These are phyloP conservation scores for Coemansia sp. DNA, from an alignment of 371 early-diverging fungal species.

Conservation along the genomic window DNA sequence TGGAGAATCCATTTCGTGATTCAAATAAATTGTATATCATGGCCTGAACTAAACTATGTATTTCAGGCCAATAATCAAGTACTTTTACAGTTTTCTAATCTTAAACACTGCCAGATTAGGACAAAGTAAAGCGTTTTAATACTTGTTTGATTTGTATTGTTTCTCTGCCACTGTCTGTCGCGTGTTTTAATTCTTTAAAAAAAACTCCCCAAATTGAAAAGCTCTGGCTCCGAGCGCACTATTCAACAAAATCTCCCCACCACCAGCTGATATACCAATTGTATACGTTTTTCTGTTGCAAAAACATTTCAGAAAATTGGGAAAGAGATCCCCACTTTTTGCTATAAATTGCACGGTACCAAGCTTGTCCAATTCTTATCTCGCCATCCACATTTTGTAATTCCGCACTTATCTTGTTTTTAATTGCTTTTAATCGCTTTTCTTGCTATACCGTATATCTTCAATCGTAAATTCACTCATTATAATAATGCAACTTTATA, in stretches of 20 bases:
- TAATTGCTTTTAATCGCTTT: background rate
- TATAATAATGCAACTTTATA: background rate
- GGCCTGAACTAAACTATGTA: too few species aligned
- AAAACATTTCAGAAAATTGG: too few species aligned
- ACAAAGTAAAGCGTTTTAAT: too few species aligned
- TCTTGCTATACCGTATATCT: background rate
- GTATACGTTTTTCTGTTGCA: too few species aligned
- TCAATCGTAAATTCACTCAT: background rate
- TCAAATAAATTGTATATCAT: too few species aligned
- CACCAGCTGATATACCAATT: too few species aligned
- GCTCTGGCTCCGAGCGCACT: too few species aligned
- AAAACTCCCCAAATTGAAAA: background rate
- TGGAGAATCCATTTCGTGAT: too few species aligned
- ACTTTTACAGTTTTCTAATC: too few species aligned
- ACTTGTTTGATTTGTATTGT: background rate
- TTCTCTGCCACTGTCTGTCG: background rate
- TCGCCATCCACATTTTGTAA: background rate
- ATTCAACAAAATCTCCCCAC: too few species aligned
- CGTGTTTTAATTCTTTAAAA: background rate
- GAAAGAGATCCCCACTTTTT: background rate
- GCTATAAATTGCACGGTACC: constrained; percentile 4
- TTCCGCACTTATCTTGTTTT: background rate
- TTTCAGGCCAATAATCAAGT: too few species aligned
- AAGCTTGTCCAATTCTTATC: background rate
- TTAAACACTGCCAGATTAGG: too few species aligned